Evolutionary conservation across 495 filamentous ascomycete genomes (phyloP).

Genomic region (Jackrogersella minutella): DNA sequence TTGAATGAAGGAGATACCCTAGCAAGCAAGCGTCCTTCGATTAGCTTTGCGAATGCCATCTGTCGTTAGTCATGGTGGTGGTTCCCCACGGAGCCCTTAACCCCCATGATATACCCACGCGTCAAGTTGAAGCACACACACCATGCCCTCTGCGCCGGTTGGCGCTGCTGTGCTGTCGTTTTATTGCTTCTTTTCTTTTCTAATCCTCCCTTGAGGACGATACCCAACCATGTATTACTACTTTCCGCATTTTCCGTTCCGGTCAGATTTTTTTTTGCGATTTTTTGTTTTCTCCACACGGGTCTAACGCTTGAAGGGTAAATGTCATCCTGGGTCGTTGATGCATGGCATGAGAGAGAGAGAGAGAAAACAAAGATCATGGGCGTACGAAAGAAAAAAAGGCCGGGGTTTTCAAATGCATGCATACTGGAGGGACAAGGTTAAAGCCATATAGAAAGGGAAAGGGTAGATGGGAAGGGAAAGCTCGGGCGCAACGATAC

Average conservation of each 20-base stretch:
- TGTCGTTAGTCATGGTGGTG: constrained; percentile 13
- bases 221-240: constrained; percentile 40
- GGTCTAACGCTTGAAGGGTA: not conserved
- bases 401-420: constrained; percentile 31
- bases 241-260: not conserved
- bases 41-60: not conserved
- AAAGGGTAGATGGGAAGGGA: constrained; percentile 15
- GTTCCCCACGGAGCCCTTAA: constrained; percentile 4
- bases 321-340: constrained; percentile 1
- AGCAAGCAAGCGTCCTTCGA: constrained; percentile 11
- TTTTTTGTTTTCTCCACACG: constrained; percentile 1
- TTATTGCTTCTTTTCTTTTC: constrained; percentile 8
- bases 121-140: constrained; percentile 10
- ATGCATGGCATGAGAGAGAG: constrained; percentile 17
- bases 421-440: not conserved
- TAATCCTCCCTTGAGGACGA: constrained; percentile 12
- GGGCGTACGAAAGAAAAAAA: constrained; percentile 27
- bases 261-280: not conserved
- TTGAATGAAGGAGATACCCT: constrained; percentile 23
- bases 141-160: constrained; percentile 1
- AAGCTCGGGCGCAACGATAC: constrained; percentile 15
- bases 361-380: too few species aligned
- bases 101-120: constrained; percentile 31
- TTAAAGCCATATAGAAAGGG: constrained; percentile 1
- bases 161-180: not conserved